Conservation (phyloP, 1,284 basidiomycete species). For the Cronartium ribicola region DNA sequence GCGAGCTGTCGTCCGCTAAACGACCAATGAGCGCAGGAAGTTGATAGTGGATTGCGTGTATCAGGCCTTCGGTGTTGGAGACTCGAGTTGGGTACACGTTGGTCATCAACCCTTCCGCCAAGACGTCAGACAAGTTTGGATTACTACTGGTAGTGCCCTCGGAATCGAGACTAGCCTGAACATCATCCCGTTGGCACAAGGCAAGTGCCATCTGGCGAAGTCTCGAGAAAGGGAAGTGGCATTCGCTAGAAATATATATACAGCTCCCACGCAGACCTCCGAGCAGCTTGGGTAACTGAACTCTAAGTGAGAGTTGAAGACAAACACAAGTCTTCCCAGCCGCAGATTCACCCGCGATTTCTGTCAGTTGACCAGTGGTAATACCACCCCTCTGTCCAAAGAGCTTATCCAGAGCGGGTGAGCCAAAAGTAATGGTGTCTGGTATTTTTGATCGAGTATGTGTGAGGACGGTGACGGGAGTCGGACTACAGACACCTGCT, state of each 20-base stretch:
- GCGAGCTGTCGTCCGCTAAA: constrained; percentile 55
- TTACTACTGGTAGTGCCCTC: background rate
- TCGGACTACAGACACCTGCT: constrained; percentile 16
- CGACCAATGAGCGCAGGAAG: constrained; percentile 61
- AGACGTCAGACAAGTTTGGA: background rate
- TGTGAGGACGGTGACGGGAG: constrained; percentile 4
- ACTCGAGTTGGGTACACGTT: constrained; percentile 64
- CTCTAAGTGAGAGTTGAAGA: constrained; percentile 68
- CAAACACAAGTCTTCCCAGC: constrained; percentile 83
- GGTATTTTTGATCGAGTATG: constrained; percentile 43
- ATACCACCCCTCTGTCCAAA: constrained; percentile 64
- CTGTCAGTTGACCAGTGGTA: constrained; percentile 70
- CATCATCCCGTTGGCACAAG: constrained; percentile 43
- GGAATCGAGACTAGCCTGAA: background rate
- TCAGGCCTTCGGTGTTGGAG: constrained; percentile 61
- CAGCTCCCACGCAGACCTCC: constrained; percentile 61
- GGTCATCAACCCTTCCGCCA: constrained; percentile 55
- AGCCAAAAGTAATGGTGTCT: constrained; percentile 46
- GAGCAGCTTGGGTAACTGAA: constrained; percentile 62
- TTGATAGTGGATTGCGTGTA: constrained; percentile 63
- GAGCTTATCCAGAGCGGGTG: constrained; percentile 44
- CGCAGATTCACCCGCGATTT: constrained; percentile 83
- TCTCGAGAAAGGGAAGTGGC: constrained; percentile 65
- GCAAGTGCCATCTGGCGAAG: constrained; percentile 59
- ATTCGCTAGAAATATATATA: constrained; percentile 71